Percentiles rank a stretch among this genome's conserved stretches.
Evolutionary conservation across 2,329 filamentous ascomycete genomes (phyloP).

Genomic region (Calonectria pauciramosa): DNA sequence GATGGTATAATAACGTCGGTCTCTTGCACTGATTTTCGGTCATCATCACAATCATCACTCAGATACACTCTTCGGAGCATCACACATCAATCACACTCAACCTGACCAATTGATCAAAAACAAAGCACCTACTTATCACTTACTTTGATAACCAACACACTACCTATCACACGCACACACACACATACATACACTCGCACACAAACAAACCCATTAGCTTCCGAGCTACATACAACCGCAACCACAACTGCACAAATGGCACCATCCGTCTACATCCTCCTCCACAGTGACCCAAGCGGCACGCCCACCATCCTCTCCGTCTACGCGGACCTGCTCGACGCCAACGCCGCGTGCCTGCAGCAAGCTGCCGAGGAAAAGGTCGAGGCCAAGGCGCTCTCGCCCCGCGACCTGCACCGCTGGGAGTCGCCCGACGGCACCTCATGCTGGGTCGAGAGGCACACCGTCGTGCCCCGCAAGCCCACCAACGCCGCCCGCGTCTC

Average conservation of each 20-base stretch:
- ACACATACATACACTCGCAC: not conserved
- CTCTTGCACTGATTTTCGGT: slow-evolving; percentile 13
- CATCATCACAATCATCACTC: slow-evolving; percentile 19
- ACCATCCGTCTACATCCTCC: slow-evolving; percentile 50
- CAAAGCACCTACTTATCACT: not conserved
- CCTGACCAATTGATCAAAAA: not conserved
- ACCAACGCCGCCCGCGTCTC: slow-evolving; percentile 20
- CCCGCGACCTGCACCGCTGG: slow-evolving; percentile 51
- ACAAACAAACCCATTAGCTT: slow-evolving; percentile 15
- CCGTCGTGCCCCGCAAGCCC: slow-evolving; percentile 41
- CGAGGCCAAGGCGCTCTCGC: slow-evolving; percentile 33
- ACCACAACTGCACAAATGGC: slow-evolving; percentile 32
- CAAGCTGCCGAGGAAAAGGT: slow-evolving; percentile 47
- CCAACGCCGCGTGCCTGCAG: slow-evolving; percentile 51
- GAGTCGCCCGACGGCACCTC: slow-evolving; percentile 51
- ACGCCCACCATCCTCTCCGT: slow-evolving; percentile 48
- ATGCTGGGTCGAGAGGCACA: slow-evolving; percentile 55
- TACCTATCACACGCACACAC: not conserved
- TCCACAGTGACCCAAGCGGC: slow-evolving; percentile 47
- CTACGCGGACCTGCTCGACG: slow-evolving; percentile 51
- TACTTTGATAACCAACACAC: not conserved
- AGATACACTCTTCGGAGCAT: slow-evolving; percentile 5
- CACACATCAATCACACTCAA: not conserved
- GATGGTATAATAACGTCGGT: slow-evolving; percentile 37
- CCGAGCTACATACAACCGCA: not conserved